Conservation (phyloP, 1,284 basidiomycete species). For the Pholiota adiposa region DNA sequence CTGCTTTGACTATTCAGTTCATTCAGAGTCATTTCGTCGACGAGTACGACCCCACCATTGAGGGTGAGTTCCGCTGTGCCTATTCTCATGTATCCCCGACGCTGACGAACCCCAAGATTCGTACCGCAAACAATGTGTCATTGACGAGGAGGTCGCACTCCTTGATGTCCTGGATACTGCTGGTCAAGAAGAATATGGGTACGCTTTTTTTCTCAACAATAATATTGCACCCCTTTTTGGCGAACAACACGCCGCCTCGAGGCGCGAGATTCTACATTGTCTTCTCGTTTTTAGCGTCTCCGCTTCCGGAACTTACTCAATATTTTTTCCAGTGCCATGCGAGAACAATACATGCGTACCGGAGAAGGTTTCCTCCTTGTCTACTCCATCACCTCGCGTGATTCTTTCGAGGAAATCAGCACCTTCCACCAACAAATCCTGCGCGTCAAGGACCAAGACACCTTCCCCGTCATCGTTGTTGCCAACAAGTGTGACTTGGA, state of each 20-base stretch:
- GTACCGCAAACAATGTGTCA: slow-evolving; percentile 94
- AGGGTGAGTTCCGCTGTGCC: slow-evolving; percentile 56
- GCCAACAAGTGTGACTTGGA: slow-evolving; percentile 99
- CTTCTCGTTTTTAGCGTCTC: background rate
- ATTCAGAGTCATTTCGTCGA: slow-evolving; percentile 98
- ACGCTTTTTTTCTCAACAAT: slow-evolving; percentile 36
- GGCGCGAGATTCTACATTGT: slow-evolving; percentile 4
- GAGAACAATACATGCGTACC: slow-evolving; percentile 97
- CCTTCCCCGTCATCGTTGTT: slow-evolving; percentile 96
- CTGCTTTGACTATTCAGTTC: slow-evolving; percentile 96
- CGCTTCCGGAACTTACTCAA: background rate
- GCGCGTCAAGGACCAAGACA: slow-evolving; percentile 96
- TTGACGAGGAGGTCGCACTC: slow-evolving; percentile 97
- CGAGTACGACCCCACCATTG: slow-evolving; percentile 98
- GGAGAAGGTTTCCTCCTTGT: slow-evolving; percentile 99
- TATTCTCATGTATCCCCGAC: slow-evolving; percentile 3
- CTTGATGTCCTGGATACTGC: slow-evolving; percentile 99
- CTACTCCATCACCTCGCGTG: slow-evolving; percentile 97
- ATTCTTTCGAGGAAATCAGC: slow-evolving; percentile 97
- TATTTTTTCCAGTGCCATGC: slow-evolving; percentile 79
- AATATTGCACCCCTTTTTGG: slow-evolving; percentile 15
- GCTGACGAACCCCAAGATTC: slow-evolving; percentile 65
- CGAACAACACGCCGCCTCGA: slow-evolving; percentile 18
- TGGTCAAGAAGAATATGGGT: slow-evolving; percentile 99
- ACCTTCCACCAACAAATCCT: slow-evolving; percentile 99